Evolutionary conservation across 2,329 filamentous ascomycete genomes (phyloP).

Genomic region (Venturia nashicola): DNA sequence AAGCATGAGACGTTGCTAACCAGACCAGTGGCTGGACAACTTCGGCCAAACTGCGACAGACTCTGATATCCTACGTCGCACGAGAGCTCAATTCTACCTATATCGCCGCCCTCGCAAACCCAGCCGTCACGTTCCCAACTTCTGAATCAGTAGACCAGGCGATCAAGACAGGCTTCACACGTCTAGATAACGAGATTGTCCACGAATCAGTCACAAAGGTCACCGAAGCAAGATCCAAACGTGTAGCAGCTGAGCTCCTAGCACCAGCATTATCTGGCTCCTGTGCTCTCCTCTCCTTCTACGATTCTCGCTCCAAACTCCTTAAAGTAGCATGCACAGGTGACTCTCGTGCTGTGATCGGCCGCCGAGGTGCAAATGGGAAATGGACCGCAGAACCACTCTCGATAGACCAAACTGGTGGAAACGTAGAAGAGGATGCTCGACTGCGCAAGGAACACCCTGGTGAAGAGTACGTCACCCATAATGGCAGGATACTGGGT

Average conservation of each 20-base stretch:
- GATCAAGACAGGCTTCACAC: slow-evolving; percentile 84
- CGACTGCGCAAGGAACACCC: slow-evolving; percentile 80
- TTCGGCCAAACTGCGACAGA: slow-evolving; percentile 86
- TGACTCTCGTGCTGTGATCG: slow-evolving; percentile 89
- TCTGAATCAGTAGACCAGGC: slow-evolving; percentile 76
- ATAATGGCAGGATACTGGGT: slow-evolving; percentile 81
- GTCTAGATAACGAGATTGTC: slow-evolving; percentile 87
- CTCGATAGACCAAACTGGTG: slow-evolving; percentile 88
- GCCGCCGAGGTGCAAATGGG: slow-evolving; percentile 61
- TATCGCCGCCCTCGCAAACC: slow-evolving; percentile 53
- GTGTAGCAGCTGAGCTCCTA: slow-evolving; percentile 80
- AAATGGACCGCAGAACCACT: slow-evolving; percentile 89
- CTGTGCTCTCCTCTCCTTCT: slow-evolving; percentile 91
- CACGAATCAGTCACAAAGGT: slow-evolving; percentile 88
- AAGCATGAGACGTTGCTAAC: neutral
- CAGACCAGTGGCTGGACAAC: slow-evolving; percentile 80
- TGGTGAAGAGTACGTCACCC: slow-evolving; percentile 74
- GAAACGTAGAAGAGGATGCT: slow-evolving; percentile 70
- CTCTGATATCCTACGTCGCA: slow-evolving; percentile 83
- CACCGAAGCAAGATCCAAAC: slow-evolving; percentile 75
- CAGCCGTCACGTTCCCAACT: slow-evolving; percentile 49
- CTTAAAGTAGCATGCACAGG: slow-evolving; percentile 92
- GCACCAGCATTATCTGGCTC: slow-evolving; percentile 94
- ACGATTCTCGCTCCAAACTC: slow-evolving; percentile 76
- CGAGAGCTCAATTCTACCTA: slow-evolving; percentile 88